Base-by-base conservation (phyloP, 352 stramenopile species). In the Hyaloperonospora arabidopsidis region DNA sequence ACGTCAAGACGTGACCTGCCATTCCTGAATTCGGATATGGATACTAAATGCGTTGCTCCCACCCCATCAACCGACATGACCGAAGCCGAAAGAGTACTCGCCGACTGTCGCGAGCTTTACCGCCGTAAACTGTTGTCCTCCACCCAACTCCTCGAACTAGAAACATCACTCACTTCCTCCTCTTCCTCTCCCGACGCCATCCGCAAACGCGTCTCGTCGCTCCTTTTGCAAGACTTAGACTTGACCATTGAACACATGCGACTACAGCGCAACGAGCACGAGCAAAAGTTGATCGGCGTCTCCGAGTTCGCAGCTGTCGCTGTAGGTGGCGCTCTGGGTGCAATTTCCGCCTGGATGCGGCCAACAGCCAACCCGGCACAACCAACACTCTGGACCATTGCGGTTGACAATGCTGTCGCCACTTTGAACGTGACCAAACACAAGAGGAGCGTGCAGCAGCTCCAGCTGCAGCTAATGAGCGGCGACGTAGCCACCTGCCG, bases 351-450 rank as follows among this genome's bases (percentile, higher is more conserved):
- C 19, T 93, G 76, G 75, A 57, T 88, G 51, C 65, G 70, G 11
- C 64, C 74, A 2, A 39, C 65, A 0, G 39, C 66, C 6, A 34
- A 45, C 22, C 6, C 57, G 12, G 32, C 40, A 41, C 55, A 5
- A 23, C 51, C 72, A 29, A 76, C 69, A 22, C 47, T 90, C 8
- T 93, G 80, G 80, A 66, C 73, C 17, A 87, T 75, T 43, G 80
- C 80, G 1, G 85, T 79, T 38, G 81, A 93, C 52, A 80, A 72
- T 7, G 83, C 80, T 12, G 69, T 87, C 58, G 76, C 77, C 14
- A 88, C 77, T 41, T 71, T 91, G 22, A 88, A 87, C 52, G 77
- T 87, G 1, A 62, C 70, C 41, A 75, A 74, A 22, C 74, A 86
- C 45, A 80, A 84, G 12, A 76, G 78, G 0, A 55, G 74, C 22